Percentiles rank a stretch among this genome's conserved stretches.
These are phyloP conservation scores for Brassica napus DNA, from an alignment of 345 rosid genomes.

Conservation along the genomic window DNA sequence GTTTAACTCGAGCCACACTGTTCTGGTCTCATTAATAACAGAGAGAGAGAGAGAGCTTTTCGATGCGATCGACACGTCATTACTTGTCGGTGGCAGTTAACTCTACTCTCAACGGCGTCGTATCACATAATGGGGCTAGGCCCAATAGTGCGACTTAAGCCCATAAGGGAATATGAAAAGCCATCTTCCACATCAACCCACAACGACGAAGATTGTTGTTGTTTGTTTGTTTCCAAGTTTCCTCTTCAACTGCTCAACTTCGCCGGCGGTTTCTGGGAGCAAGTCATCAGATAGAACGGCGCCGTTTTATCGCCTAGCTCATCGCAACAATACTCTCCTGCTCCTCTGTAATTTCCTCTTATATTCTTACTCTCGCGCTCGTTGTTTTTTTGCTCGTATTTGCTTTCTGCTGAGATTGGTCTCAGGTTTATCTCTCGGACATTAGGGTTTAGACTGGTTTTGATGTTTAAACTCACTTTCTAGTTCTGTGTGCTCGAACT, in stretches of 20 bases:
- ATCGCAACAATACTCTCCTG: slow-evolving; percentile 6
- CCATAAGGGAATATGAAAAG: slow-evolving; percentile 5
- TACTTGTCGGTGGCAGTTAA: slow-evolving; percentile 34
- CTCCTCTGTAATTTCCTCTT: slow-evolving; percentile 13
- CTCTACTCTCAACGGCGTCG: neutral
- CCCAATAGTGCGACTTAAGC: slow-evolving; percentile 1
- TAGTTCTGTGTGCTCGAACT: neutral
- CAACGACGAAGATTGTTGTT: slow-evolving; percentile 12
- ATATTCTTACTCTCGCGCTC: neutral
- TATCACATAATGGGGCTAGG: neutral
- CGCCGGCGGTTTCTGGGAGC: slow-evolving; percentile 30
- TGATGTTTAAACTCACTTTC: slow-evolving; percentile 1
- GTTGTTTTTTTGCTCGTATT: neutral
- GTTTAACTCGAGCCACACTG: slow-evolving; percentile 10
- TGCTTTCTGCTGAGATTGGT: slow-evolving; percentile 27
- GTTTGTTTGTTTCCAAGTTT: slow-evolving; percentile 20
- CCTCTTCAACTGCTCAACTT: slow-evolving; percentile 25
- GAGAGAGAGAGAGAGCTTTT: neutral
- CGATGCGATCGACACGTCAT: slow-evolving; percentile 13
- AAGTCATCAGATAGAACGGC: slow-evolving; percentile 16
- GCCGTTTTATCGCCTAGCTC: neutral
- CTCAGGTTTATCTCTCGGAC: neutral
- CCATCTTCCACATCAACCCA: slow-evolving; percentile 10
- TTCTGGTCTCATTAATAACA: neutral
- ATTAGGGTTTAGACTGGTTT: slow-evolving; percentile 20